Evolutionary conservation across 1,284 basidiomycete species (phyloP), one percentile per base, ranked within the genome.

Genomic region (Schizophyllum commune): DNA sequence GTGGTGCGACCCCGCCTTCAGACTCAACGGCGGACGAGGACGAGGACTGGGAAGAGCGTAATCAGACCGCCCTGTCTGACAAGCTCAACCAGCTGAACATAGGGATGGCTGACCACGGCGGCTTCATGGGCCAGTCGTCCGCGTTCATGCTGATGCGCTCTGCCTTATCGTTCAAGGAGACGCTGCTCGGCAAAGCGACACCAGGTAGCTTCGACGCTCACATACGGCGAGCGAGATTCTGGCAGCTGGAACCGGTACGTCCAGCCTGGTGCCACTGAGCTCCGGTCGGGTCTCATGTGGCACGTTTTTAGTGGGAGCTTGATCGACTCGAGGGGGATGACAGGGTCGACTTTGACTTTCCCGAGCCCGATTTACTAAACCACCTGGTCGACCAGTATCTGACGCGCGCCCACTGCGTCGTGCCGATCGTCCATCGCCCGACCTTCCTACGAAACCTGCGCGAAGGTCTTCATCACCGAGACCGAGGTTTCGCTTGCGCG

Each of bases 71-170:
- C 52, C 21, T 54, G 6, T 7, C 6, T n/a, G 8, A 6, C 7
- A 63, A 63, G 61, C 65, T 82, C 39, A 71, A 72, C 33, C 67
- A 68, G 7, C 66, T 80, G 27, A 68, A 72, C 9, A 58, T 81
- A 27, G 65, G 74, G 20, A 64, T 73, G 1, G 66, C 71, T 13
- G 70, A 76, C 21, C 71, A 79, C 34, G 34, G 34, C 60, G 75
- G 82, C 19, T 88, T 84, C 69, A 84, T 83, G 68, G 85, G 86
- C 19, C 80, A 81, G 63, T 82, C 83, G 0, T 85, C 83, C 66
- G 80, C 75, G 5, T 75, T 77, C 20, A 79, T 80, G 69, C 75
- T 88, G 32, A 69, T 85, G 57, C 77, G 79, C 52, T 74, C 79
- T 39, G 80, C 82, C 6, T 72, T 83, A 57, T 75, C 76, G 39